Evolutionary conservation across 1,284 basidiomycete species (phyloP).

Genomic region (Nidula niveotomentosa): DNA sequence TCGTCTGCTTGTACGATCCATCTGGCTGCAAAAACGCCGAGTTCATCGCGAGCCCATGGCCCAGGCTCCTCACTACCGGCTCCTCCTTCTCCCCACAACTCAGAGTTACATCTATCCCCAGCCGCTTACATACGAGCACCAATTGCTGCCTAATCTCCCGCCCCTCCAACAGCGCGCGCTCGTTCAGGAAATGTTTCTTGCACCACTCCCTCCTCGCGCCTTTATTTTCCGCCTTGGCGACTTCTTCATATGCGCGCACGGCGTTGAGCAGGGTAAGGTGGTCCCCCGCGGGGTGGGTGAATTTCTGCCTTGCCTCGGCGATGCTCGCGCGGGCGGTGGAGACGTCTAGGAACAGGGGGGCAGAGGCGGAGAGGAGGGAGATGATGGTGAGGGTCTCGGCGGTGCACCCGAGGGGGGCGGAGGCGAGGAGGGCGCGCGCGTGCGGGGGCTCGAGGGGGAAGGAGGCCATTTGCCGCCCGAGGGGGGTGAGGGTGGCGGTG

Average conservation of each 20-base stretch:
- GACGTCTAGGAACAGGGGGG: constrained; percentile 73
- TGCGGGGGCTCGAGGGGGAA: constrained; percentile 87
- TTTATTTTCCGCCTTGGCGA: constrained; percentile 40
- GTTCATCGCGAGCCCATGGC: constrained; percentile 79
- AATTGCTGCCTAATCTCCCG: constrained; percentile 84
- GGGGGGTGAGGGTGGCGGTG: constrained; percentile 59
- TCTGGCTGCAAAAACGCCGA: constrained; percentile 83
- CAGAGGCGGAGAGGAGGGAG: constrained; percentile 75
- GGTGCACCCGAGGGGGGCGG: constrained; percentile 69
- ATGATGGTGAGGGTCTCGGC: constrained; percentile 79
- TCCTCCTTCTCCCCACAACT: constrained; percentile 60
- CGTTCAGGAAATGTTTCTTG: constrained; percentile 80
- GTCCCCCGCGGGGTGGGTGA: constrained; percentile 85
- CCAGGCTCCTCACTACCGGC: constrained; percentile 64
- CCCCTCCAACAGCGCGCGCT: constrained; percentile 85
- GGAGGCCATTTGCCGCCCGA: constrained; percentile 78
- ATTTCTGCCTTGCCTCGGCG: constrained; percentile 70
- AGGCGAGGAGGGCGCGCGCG: constrained; percentile 75
- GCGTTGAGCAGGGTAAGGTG: constrained; percentile 89
- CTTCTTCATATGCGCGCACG: constrained; percentile 67
- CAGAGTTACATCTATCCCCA: constrained; percentile 59
- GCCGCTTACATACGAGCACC: constrained; percentile 59
- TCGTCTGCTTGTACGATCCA: constrained; percentile 81
- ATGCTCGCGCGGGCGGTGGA: constrained; percentile 73
- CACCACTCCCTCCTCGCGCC: constrained; percentile 75